These are phyloP conservation scores for Tylopilus intermedius DNA, from an alignment of 768 basidiomycete species.

Conservation along the genomic window DNA sequence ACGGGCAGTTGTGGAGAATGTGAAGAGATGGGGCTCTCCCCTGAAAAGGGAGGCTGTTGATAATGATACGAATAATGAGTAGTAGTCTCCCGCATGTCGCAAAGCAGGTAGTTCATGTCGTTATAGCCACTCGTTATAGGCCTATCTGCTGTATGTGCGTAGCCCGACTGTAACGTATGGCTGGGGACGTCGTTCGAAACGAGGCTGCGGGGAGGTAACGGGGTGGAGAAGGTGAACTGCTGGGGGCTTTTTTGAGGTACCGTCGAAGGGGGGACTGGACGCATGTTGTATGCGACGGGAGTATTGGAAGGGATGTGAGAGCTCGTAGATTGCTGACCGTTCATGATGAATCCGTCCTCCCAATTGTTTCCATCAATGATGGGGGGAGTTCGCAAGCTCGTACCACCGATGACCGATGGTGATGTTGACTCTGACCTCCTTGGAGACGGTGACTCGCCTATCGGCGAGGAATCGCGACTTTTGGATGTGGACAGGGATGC, in stretches of 20 bases:
- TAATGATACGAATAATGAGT: conserved; percentile 51
- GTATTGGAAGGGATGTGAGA: conserved; percentile 37
- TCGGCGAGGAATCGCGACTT: conserved; percentile 64
- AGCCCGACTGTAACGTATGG: conserved; percentile 33
- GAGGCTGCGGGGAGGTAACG: conserved; percentile 40
- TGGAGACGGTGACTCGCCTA: conserved; percentile 45
- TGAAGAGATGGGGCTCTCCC: conserved; percentile 38
- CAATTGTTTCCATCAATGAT: conserved; percentile 49
- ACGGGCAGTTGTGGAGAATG: conserved; percentile 41
- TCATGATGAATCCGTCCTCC: conserved; percentile 54
- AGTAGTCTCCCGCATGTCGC: conserved; percentile 45
- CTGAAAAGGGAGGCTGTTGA: conserved; percentile 44
- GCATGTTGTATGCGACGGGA: conserved; percentile 42
- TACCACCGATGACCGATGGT: conserved; percentile 29
- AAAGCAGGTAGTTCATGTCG: conserved; percentile 41
- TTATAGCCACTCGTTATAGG: conserved; percentile 44
- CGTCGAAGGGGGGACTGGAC: conserved; percentile 41
- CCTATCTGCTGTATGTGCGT: conserved; percentile 49
- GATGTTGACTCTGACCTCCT: conserved; percentile 34
- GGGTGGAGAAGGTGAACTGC: conserved; percentile 39
- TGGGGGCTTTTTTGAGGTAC: conserved; percentile 43
- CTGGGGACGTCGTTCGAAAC: conserved; percentile 41
- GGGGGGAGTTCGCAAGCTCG: conserved; percentile 35
- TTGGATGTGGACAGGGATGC: conserved; percentile 41
- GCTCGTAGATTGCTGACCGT: conserved; percentile 35